Conservation (phyloP, 345 rosid species). For the Leavenworthia alabamica region DNA sequence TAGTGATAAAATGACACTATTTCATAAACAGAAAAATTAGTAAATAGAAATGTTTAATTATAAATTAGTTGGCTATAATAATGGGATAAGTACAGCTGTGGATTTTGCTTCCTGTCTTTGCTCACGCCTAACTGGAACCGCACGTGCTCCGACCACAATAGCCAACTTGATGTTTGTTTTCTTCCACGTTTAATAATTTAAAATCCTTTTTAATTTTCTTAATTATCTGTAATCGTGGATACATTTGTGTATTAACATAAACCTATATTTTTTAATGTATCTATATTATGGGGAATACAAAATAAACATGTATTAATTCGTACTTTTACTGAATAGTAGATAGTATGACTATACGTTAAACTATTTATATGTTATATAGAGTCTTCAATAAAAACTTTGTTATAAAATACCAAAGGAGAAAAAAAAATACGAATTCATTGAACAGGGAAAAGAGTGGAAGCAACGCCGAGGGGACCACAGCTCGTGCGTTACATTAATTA, state of each 20-base stretch:
- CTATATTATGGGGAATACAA: background rate
- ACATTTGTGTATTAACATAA: background rate
- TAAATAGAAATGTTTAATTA: background rate
- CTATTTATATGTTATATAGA: background rate
- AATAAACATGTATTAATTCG: background rate
- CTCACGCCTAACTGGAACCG: conserved; percentile 40
- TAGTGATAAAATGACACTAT: too few relatives aligned
- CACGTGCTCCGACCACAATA: conserved; percentile 35
- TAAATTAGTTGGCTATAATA: conserved; percentile 2
- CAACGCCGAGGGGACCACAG: conserved; percentile 24
- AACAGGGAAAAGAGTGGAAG: conserved; percentile 9
- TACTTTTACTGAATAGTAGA: background rate
- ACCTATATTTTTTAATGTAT: background rate
- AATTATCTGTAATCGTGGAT: background rate
- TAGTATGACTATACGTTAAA: background rate
- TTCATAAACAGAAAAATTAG: too few relatives aligned
- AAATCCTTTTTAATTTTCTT: background rate
- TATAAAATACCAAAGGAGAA: background rate
- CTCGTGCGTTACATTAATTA: conserved; percentile 28
- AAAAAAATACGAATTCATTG: conserved; percentile 17
- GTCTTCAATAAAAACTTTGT: too few relatives aligned
- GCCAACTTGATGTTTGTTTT: background rate
- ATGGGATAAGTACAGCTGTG: conserved; percentile 13
- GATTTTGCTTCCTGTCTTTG: conserved; percentile 29
- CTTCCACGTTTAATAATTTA: background rate